A percentile compares a stretch with the other conserved stretches of the same genome.
These are phyloP conservation scores for Chlorella sp. DNA, from an alignment of 139 green algal species.

Conservation along the genomic window DNA sequence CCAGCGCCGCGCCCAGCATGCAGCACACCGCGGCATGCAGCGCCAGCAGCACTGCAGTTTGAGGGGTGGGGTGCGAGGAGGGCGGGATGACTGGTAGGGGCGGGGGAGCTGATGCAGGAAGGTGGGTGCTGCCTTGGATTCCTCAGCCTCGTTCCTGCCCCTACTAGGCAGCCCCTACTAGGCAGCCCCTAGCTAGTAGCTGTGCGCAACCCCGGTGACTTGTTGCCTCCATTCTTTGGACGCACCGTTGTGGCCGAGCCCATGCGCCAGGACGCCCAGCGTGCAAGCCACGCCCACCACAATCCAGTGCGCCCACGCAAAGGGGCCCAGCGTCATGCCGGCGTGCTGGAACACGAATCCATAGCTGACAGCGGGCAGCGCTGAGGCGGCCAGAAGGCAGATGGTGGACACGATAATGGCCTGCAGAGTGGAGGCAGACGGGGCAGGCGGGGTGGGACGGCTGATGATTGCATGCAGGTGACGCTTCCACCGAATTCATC, in stretches of 20 bases:
- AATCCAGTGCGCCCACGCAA: conserved; percentile 41
- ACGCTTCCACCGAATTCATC: no score
- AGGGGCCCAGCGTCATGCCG: conserved; percentile 14
- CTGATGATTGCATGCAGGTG: no score
- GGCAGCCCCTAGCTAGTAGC: no score
- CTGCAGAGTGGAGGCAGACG: background rate
- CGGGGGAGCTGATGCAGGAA: background rate
- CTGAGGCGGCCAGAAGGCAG: conserved; percentile 15
- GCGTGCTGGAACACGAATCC: conserved; percentile 34
- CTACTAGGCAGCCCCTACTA: no score
- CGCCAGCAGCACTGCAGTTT: conserved; percentile 8
- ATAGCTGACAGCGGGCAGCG: conserved; percentile 33
- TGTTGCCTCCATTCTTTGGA: no score
- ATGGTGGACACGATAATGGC: background rate
- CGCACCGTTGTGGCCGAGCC: background rate
- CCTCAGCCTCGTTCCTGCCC: no score
- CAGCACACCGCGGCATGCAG: conserved; percentile 4
- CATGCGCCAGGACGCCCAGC: conserved; percentile 4
- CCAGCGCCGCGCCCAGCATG: conserved; percentile 34
- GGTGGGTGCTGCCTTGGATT: background rate
- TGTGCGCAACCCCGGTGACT: no score
- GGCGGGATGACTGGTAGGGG: background rate
- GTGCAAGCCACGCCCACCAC: conserved; percentile 8
- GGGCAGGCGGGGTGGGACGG: background rate
- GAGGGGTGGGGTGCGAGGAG: no score